Evolutionary conservation across 2,329 filamentous ascomycete species (phyloP).

Genomic region (Raffaelea albimanens): DNA sequence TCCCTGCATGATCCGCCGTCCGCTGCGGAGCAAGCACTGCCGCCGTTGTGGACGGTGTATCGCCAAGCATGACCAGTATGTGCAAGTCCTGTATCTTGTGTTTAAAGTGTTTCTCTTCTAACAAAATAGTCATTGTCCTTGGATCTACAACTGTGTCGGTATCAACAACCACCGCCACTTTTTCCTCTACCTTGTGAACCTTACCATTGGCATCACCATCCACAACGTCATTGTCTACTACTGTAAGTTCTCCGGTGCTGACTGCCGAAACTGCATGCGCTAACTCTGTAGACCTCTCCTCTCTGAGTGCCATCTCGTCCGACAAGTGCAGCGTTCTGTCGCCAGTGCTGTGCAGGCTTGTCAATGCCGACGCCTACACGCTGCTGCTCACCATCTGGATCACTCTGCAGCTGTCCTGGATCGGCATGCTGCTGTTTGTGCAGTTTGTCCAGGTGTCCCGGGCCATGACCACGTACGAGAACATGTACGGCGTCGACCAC

Average conservation of each 20-base stretch:
- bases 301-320: slow-evolving; percentile 41
- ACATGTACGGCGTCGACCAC: slow-evolving; percentile 74
- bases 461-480: slow-evolving; percentile 93
- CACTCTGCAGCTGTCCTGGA: slow-evolving; percentile 81
- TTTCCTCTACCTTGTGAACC: slow-evolving; percentile 73
- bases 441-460: slow-evolving; percentile 88
- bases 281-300: slow-evolving; percentile 49
- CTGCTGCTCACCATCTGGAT: slow-evolving; percentile 73
- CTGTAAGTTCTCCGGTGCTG: slow-evolving; percentile 48
- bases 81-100: slow-evolving; percentile 17
- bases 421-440: slow-evolving; percentile 92
- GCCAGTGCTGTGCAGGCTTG: slow-evolving; percentile 61
- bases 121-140: slow-evolving; percentile 72
- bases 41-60: slow-evolving; percentile 85
- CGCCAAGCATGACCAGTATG: slow-evolving; percentile 93
- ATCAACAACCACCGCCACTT: slow-evolving; percentile 96
- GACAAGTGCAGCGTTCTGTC: slow-evolving; percentile 65
- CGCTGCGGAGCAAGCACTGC: slow-evolving; percentile 92
- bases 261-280: background rate
- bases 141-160: slow-evolving; percentile 94
- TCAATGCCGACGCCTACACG: slow-evolving; percentile 77
- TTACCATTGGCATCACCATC: slow-evolving; percentile 65
- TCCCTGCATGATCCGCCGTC: slow-evolving; percentile 87
- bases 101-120: background rate
- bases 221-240: slow-evolving; percentile 64